Base-by-base conservation (phyloP, 2,329 filamentous ascomycete species). In the Aspergillus sp. region DNA sequence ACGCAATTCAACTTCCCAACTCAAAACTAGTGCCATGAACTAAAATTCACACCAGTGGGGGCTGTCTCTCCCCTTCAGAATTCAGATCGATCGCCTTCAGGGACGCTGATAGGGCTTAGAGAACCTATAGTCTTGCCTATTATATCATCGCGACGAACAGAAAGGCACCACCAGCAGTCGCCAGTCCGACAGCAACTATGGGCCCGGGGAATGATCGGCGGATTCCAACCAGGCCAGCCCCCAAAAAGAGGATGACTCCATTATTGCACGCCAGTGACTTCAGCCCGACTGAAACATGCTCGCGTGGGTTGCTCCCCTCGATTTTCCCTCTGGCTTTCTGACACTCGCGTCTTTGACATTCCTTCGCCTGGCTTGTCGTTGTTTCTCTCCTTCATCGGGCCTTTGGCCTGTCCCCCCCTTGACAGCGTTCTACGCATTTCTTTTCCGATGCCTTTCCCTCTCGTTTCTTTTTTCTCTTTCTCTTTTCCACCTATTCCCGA, bases 121-220 rank as follows among this genome's bases (percentile, higher is more conserved):
- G n/a, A 21, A 2, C 41, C 41, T 44, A 44, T 44, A 44, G 19
- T 23, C 1, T 17, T 13, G 3, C 19, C 19, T n/a, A 44, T 44
- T 44, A 44, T 44, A 19, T 44, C 41, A 44, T 44, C 10, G 41
- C 41, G 41, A 44, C 41, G 41, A 44, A 44, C 41, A 44, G 21
- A 25, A 23, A 6, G 27, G 25, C 47, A 32, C n/a, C 27, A 5
- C 15, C 25, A 19, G 8, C 44, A 30, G 36, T 30, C 36, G 50
- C 50, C 50, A 38, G 17, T 38, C 52, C 52, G 52, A 44, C 53
- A 42, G 8, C 53, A 55, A 55, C 53, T 47, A 55, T 55, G 53
- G 27, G 38, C n/a, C 27, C 10, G 3, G 30, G 42, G 53, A 55
- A 55, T 55, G 53, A 55, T 55, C 41, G 53, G 42, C 53, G 15